Base-by-base conservation (phyloP, 257 asterid species). In the Prunella vulgaris region DNA sequence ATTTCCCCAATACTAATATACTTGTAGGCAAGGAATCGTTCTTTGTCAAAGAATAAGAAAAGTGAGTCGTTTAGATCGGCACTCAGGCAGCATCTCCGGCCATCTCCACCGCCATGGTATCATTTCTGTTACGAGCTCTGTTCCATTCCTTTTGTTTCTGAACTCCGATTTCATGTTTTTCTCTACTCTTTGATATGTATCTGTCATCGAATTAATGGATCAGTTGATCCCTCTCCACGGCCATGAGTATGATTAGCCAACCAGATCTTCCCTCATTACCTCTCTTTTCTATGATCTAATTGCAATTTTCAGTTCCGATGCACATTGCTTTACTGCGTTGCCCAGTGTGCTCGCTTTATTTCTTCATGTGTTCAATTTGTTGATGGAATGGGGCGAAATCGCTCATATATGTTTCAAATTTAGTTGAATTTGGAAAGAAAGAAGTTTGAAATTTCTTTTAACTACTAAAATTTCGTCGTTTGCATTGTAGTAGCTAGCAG, bases 101-200 rank as follows among this genome's bases (percentile, higher is more conserved):
- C 68, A 37, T 59, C 44, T 65, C 69, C 68, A 62, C 66, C 64
- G 64, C 69, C 67, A 77, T 77, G 81, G 81, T 77, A 71, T 33
- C 53, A 38, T 25, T 25, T 58, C 73, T 42, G 13, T 24, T 53
- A 35, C 42, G 13, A 20, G 7, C 53, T 58, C 10, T 66, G n/a
- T 60, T 21, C 8, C 37, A 18, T 59, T 76, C 60, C 38, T 33
- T 59, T 33, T n/a, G 27, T 22, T 49, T 40, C 12, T 20, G 5
- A 17, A 33, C 22, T 59, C 51, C 8, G 65, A 32, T 62, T 28
- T 56, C 40, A 22, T 18, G 22, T 54, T 38, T 54, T 17, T 33
- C 42, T 44, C 27, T 4, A 13, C 67, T 60, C 74, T 18, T 22
- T 37, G 33, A 14, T 48, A 8, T 65, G 42, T 33, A 33, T 58